These are phyloP conservation scores for Umbelopsis vinacea DNA, from an alignment of 192 early-diverging fungal genomes.

Conservation along the genomic window DNA sequence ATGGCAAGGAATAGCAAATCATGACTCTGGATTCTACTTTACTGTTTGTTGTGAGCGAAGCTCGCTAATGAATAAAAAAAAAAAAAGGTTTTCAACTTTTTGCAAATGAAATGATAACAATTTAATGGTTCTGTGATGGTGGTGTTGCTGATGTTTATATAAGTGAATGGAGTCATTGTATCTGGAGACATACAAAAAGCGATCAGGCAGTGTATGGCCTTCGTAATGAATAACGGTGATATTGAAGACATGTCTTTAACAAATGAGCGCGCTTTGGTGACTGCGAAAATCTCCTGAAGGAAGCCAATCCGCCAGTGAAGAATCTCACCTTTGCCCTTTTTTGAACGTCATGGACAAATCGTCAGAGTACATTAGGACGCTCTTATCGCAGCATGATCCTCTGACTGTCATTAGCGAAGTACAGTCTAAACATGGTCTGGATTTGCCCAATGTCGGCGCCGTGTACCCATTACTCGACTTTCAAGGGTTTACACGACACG, in stretches of 20 bases:
- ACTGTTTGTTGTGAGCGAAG: neutral
- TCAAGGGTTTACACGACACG: conserved; percentile 47
- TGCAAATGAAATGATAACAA: too few species aligned
- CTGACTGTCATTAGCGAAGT: conserved; percentile 34
- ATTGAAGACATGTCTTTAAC: too few species aligned
- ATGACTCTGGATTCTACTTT: too few species aligned
- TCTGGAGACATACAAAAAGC: too few species aligned
- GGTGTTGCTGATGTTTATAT: too few species aligned
- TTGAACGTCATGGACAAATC: neutral
- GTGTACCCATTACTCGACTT: conserved; percentile 57
- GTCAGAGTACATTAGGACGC: conserved; percentile 28
- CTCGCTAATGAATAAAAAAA: neutral
- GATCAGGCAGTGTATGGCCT: too few species aligned
- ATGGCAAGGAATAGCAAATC: too few species aligned
- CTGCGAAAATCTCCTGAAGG: neutral
- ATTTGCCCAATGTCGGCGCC: conserved; percentile 45
- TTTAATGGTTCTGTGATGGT: too few species aligned
- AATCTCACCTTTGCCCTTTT: neutral
- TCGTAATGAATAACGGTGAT: too few species aligned
- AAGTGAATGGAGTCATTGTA: too few species aligned
- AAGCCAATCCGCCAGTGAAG: too few species aligned
- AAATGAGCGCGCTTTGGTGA: neutral
- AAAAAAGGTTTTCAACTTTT: too few species aligned
- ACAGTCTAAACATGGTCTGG: conserved; percentile 36
- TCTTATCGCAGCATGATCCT: conserved; percentile 42